Conservation (phyloP, 2,329 filamentous ascomycete species). For the Aspergillus viridinutans region DNA sequence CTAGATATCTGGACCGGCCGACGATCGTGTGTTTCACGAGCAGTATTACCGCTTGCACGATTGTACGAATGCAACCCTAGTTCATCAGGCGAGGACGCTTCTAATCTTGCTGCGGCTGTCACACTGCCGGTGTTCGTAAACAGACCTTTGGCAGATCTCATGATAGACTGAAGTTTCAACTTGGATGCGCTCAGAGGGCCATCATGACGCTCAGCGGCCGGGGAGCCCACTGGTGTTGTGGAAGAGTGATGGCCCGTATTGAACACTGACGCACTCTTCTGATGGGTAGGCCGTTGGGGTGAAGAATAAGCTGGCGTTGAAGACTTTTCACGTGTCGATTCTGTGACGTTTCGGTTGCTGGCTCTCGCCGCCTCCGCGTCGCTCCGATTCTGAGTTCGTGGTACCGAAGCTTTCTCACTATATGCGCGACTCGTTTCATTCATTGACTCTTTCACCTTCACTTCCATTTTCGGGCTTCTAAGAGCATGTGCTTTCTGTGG, state of each 20-base stretch:
- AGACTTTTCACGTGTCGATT: slow-evolving; percentile 57
- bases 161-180: slow-evolving; percentile 83
- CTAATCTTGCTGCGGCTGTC: slow-evolving; percentile 56
- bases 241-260: slow-evolving; percentile 50
- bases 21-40: slow-evolving; percentile 13
- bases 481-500: slow-evolving; percentile 48
- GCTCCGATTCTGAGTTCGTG: slow-evolving; percentile 7
- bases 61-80: slow-evolving; percentile 26
- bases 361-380: slow-evolving; percentile 13
- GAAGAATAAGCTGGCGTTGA: slow-evolving; percentile 59
- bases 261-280: slow-evolving; percentile 61
- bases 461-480: slow-evolving; percentile 60
- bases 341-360: slow-evolving; percentile 16
- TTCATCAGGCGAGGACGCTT: slow-evolving; percentile 46
- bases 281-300: slow-evolving; percentile 46
- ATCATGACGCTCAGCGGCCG: slow-evolving; percentile 52
- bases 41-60: slow-evolving; percentile 22
- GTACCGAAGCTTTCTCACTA: slow-evolving; percentile 5
- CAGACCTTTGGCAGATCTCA: slow-evolving; percentile 81
- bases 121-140: slow-evolving; percentile 68
- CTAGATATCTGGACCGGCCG: slow-evolving; percentile 23
- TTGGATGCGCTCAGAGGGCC: slow-evolving; percentile 89
- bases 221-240: slow-evolving; percentile 57
- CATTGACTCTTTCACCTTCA: slow-evolving; percentile 50
- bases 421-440: slow-evolving; percentile 19